Base-by-base conservation (phyloP, 306 rosid genomes). In the Senna siamea region DNA sequence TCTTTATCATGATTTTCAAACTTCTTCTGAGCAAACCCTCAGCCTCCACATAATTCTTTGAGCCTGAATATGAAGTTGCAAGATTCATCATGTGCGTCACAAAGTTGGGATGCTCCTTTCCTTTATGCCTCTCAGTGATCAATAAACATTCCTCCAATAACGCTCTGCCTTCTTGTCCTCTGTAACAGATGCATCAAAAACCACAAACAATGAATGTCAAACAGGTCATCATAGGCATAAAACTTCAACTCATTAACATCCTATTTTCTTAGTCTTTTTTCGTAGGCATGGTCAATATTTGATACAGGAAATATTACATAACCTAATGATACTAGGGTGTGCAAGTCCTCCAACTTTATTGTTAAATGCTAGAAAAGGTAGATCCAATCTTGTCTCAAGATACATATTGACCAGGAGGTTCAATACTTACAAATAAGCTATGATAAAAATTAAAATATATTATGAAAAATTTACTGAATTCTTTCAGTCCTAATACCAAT, bases 121-220 rank as follows among this genome's bases (percentile, higher is more conserved):
- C 98, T 69, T 85, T 88, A 71, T 43, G 35, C 79, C 57, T 84
- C 75, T 91, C 98, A 9, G 84, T 83, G 50, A 89, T 88, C 81
- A 85, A 73, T 77, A 91, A 79, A 72, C 97, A 91, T 66, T 91
- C 96, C 85, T 88, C 93, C 44, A 93, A 83, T 61, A 93, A 59
- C 66, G 79, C 90, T 83, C 97, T 89, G 26, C 98, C 96, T 85
- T 93, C 96, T 75, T 88, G 79, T 70, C 91, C 96, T 80, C 97
- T 91, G 76, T 28, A 79, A 78, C 35, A 28, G 74, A 66, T 69
- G 17, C 56, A 84, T 63, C 5, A 43, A 10, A 78, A 61, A 61
- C 56, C 66, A 26, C 30, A 26, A 26, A 51, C 71, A 82, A 35
- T 44, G 9, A 50, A 43, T 58, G 63, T 58, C 22, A 37, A 70